Base-by-base conservation (phyloP, 441 rosid species). In the Bruguiera hainesii region DNA sequence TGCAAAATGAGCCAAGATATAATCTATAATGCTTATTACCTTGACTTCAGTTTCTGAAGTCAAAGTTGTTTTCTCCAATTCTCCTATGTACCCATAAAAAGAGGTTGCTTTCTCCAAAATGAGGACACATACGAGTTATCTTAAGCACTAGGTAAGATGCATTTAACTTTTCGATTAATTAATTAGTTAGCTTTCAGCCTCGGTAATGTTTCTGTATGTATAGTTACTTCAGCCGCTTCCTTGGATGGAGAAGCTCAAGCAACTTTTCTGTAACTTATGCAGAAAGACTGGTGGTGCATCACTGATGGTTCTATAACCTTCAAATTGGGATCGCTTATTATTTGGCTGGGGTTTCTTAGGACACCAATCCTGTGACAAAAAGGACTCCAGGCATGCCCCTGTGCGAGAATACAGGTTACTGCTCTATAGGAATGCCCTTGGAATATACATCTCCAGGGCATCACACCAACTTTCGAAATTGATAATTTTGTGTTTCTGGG, bases 221-320 rank as follows among this genome's bases (percentile, higher is more conserved):
- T 79, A 89, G 93, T 76, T 71, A 61, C 61, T 83, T 75, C 84
- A 85, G 65, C 72, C 88, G 56, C 66, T 80, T 55, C 76, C 74
- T n/a, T 78, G 87, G 85, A 55, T 81, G 76, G 72, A 73, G 76
- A 85, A 77, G 81, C 70, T 79, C 63, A 83, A 78, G 73, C 85
- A 73, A 60, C 67, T 69, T 64, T 26, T 89, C 6, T 64, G 52
- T 28, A 16, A 26, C 35, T 83, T 81, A 2, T 73, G 39, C 7
- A 48, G 25, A 60, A 69, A 60, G 66, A 49, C 79, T 30, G 6
- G 51, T 57, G 50, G 68, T 55, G 63, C 15, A 3, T 10, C 5
- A 3, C 16, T 5, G 18, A 31, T 64, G 33, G 33, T 6, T 31
- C 7, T 31, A 31, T 31, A 31, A 5, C 33, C 33, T 5, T 6